Evolutionary conservation across 805 yeast species (phyloP), one percentile per base, ranked within the genome.

Genomic region (Metschnikowia noctiluminum): DNA sequence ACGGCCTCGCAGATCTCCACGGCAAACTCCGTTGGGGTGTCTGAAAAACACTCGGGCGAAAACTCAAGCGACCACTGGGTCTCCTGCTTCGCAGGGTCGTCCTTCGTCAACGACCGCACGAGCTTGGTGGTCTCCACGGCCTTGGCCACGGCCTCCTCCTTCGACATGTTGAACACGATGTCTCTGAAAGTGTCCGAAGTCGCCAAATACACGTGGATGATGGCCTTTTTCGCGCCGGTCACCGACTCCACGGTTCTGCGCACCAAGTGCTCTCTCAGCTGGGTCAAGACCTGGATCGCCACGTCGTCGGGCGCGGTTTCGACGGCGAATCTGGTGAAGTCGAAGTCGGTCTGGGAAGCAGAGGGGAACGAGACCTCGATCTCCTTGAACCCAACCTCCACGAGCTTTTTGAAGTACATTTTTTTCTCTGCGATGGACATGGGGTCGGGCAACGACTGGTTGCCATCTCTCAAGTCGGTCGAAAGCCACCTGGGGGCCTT

Each of bases 401-500:
- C 58, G 56, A 85, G 72, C 66, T 85, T 85, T 59, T 83, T 83
- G 74, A 85, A 85, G 63, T 85, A 85, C 60, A 80, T 84, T 61
- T 84, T 84, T 69, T 85, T 85, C 65, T 85, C 87, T 44, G 76
- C 82, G 13, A 85, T 79, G 9, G 85, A 76, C 92, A 85, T 85
- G 28, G 92, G 92, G 68, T 85, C 92, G 28, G 92, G 92, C 49
- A 85, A 73, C 15, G 90, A 81, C 64, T 85, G 92, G 68, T 85
- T 85, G 54, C 92, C 92, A 62, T 85, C 92, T 72, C 92, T 78
- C 54, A 85, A 73, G 66, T 85, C 92, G 0, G 92, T 85, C 8
- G 89, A 80, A 46, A 85, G 73, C 92, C 92, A 85, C 62, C 90
- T 75, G 53, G 92, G 92, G 5, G 90, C 85, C 63, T 82, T 82